Percentiles rank a stretch among this genome's conserved stretches.
Conservation (phyloP, 768 basidiomycete species). For the Hygrocybe coccinea region DNA sequence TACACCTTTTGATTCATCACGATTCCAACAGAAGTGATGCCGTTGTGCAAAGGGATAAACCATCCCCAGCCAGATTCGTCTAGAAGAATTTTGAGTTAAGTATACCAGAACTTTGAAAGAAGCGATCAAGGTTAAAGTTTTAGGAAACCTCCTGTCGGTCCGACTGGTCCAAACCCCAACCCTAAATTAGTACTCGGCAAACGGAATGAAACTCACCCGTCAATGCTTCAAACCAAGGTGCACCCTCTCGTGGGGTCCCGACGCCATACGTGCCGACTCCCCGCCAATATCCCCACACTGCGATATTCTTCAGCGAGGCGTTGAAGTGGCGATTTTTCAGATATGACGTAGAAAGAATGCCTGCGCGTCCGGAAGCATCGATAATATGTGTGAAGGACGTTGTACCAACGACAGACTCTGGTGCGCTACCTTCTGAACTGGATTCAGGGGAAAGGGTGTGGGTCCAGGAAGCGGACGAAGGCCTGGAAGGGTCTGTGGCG, state of each 20-base stretch:
- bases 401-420: constrained; percentile 21
- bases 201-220: constrained; percentile 36
- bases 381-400: constrained; percentile 57
- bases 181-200: too few species aligned
- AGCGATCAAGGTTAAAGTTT: too few species aligned
- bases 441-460: constrained; percentile 37
- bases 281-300: constrained; percentile 66
- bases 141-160: too few species aligned
- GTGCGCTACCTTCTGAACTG: not conserved
- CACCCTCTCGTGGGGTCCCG: constrained; percentile 40
- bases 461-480: constrained; percentile 52
- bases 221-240: constrained; percentile 53
- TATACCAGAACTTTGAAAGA: too few species aligned
- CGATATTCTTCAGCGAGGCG: constrained; percentile 51
- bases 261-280: constrained; percentile 40
- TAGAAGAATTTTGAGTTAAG: constrained; percentile 16
- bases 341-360: constrained; percentile 56
- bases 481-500: constrained; percentile 39
- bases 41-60: constrained; percentile 51
- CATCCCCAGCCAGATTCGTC: constrained; percentile 55
- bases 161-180: not conserved
- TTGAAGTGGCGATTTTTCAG: constrained; percentile 53
- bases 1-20: constrained; percentile 40
- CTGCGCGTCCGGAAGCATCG: constrained; percentile 57
- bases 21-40: constrained; percentile 46